Evolutionary conservation across 108 stramenopile genomes (phyloP).

Genomic region (Mayamaea pseudoterrestris): DNA sequence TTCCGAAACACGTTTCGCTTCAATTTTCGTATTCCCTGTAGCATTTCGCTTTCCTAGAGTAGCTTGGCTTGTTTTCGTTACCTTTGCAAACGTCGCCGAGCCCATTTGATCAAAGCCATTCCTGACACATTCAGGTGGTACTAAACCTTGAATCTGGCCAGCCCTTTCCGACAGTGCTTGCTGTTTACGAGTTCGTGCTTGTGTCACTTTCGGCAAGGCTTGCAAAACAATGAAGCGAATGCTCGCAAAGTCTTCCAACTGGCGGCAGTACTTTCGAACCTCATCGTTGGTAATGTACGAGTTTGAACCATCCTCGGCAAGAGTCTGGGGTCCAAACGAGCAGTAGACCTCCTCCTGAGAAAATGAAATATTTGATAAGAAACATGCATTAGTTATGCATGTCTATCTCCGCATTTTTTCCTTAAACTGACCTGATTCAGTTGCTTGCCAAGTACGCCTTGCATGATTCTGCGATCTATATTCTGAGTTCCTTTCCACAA

Average conservation of each 20-base stretch:
- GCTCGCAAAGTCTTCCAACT: conserved; percentile 37
- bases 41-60: not conserved
- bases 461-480: conserved; percentile 51
- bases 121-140: not conserved
- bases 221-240: conserved; percentile 43
- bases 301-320: conserved; percentile 37
- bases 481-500: conserved; percentile 67
- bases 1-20: not conserved
- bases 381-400: too few species aligned
- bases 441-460: not conserved
- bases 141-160: not conserved
- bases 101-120: not conserved
- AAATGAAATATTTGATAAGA: too few species aligned
- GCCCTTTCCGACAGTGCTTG: not conserved
- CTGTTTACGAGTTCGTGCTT: not conserved
- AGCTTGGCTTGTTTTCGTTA: not conserved
- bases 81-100: not conserved
- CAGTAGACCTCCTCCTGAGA: conserved; percentile 76
- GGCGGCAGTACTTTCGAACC: conserved; percentile 28
- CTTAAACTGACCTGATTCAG: too few species aligned
- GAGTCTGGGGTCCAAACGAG: conserved; percentile 40
- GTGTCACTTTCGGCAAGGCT: conserved; percentile 21
- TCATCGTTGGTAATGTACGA: conserved; percentile 35
- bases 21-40: not conserved
- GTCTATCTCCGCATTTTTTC: too few species aligned